Evolutionary conservation across 202 grass and related monocot genomes (phyloP).

Genomic region (Setaria italica): DNA sequence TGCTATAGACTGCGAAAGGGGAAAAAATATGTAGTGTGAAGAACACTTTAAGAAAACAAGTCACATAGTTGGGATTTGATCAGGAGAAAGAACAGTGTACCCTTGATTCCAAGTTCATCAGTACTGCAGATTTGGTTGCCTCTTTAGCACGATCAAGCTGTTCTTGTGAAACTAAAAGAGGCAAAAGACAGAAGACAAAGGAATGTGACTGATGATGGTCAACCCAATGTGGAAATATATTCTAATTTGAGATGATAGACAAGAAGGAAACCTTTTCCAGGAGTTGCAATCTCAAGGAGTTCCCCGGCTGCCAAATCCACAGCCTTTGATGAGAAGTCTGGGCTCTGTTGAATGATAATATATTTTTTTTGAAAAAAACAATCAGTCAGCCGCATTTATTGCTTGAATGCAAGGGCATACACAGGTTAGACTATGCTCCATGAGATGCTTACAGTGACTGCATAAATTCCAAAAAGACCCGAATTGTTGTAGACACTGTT

Average conservation of each 20-base stretch:
- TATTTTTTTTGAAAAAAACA: background rate
- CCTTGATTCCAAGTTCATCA: slow-evolving; percentile 81
- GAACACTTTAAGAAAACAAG: slow-evolving; percentile 4
- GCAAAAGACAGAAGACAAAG: background rate
- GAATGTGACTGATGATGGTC: slow-evolving; percentile 33
- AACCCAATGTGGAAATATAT: slow-evolving; percentile 33
- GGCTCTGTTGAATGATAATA: slow-evolving; percentile 53
- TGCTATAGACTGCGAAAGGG: slow-evolving; percentile 51
- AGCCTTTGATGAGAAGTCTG: slow-evolving; percentile 67
- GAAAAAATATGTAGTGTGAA: slow-evolving; percentile 6
- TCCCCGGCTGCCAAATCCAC: slow-evolving; percentile 83
- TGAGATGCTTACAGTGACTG: slow-evolving; percentile 62
- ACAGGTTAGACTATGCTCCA: slow-evolving; percentile 28
- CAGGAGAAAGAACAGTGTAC: slow-evolving; percentile 43
- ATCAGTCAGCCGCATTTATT: background rate
- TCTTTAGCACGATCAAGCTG: slow-evolving; percentile 76
- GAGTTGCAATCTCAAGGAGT: slow-evolving; percentile 75
- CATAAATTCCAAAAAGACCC: slow-evolving; percentile 88
- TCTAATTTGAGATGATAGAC: slow-evolving; percentile 24
- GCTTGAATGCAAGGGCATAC: slow-evolving; percentile 20
- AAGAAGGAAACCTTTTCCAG: slow-evolving; percentile 69
- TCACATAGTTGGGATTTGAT: slow-evolving; percentile 21
- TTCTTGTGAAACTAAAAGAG: slow-evolving; percentile 64
- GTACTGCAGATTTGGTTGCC: slow-evolving; percentile 71
- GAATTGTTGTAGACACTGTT: slow-evolving; percentile 84